Percentiles rank a stretch among this genome's conserved stretches.
Evolutionary conservation across 1,284 basidiomycete genomes (phyloP).

Genomic region (Ganoderma lucidum): DNA sequence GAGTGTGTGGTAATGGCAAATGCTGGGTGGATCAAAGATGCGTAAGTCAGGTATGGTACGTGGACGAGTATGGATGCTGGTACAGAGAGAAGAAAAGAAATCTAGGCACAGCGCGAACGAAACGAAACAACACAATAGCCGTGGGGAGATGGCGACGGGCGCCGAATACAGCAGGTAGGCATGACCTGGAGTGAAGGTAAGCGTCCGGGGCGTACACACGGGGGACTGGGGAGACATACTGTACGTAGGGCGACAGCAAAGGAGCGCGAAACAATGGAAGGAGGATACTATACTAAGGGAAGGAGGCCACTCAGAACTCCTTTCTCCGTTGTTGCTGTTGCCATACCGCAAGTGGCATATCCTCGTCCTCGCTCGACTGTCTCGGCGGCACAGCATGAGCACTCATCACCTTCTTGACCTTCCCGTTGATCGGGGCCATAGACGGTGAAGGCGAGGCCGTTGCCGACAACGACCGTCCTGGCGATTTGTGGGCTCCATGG

Average conservation of each 20-base stretch:
- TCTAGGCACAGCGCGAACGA: slow-evolving; percentile 1
- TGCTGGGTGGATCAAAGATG: slow-evolving; percentile 13
- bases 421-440: slow-evolving; percentile 57
- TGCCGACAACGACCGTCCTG: slow-evolving; percentile 73
- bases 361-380: slow-evolving; percentile 70
- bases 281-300: background rate
- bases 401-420: slow-evolving; percentile 68
- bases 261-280: background rate
- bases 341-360: slow-evolving; percentile 78
- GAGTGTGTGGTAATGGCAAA: slow-evolving; percentile 5
- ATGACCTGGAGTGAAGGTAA: background rate
- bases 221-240: background rate
- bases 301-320: slow-evolving; percentile 25
- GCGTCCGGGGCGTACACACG: background rate
- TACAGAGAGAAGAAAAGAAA: background rate
- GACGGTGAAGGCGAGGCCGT: slow-evolving; percentile 56
- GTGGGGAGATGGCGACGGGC: background rate
- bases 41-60: slow-evolving; percentile 12
- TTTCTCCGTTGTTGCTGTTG: slow-evolving; percentile 71
- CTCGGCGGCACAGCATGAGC: slow-evolving; percentile 62
- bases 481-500: slow-evolving; percentile 42
- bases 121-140: background rate
- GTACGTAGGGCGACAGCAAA: background rate
- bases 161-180: background rate
- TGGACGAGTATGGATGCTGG: background rate